These are phyloP conservation scores for Pyrenophora tritici-repentis DNA, from an alignment of 2,329 filamentous ascomycete species.

Conservation along the genomic window DNA sequence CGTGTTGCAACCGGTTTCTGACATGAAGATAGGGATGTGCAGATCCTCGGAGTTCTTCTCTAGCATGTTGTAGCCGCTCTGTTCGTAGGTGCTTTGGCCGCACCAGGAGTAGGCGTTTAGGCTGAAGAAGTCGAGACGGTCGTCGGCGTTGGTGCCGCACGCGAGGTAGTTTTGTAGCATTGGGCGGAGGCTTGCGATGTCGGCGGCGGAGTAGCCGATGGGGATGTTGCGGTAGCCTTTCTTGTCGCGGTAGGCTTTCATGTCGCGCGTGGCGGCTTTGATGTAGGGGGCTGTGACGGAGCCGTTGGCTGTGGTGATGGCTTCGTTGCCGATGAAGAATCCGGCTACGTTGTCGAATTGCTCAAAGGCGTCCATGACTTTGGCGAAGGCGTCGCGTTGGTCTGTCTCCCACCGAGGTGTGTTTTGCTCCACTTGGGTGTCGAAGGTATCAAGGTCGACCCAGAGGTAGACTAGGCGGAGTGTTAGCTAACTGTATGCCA, in stretches of 20 bases:
- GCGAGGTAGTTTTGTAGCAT: conserved; percentile 76
- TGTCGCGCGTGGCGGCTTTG: conserved; percentile 78
- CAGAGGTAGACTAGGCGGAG: conserved; percentile 74
- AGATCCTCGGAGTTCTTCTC: conserved; percentile 68
- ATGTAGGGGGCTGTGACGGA: conserved; percentile 77
- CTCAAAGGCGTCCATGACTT: conserved; percentile 78
- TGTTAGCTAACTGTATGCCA: background rate
- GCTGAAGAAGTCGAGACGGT: conserved; percentile 80
- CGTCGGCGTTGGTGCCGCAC: conserved; percentile 69
- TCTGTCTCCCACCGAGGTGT: conserved; percentile 72
- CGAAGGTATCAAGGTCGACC: conserved; percentile 75
- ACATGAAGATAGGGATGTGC: conserved; percentile 69
- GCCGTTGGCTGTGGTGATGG: conserved; percentile 64
- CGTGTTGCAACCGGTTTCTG: conserved; percentile 82
- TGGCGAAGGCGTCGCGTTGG: conserved; percentile 69
- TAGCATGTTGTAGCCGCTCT: conserved; percentile 72
- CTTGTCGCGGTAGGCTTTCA: conserved; percentile 78
- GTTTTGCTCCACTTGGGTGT: conserved; percentile 68
- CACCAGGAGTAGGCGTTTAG: conserved; percentile 79
- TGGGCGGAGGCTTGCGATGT: conserved; percentile 72
- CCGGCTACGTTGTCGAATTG: conserved; percentile 79
- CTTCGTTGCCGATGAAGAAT: conserved; percentile 79
- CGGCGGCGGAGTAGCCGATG: conserved; percentile 84
- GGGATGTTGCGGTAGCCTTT: conserved; percentile 82
- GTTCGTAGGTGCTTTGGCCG: conserved; percentile 56